Conservation (phyloP, 352 stramenopile genomes). For the Phytophthora idaei region DNA sequence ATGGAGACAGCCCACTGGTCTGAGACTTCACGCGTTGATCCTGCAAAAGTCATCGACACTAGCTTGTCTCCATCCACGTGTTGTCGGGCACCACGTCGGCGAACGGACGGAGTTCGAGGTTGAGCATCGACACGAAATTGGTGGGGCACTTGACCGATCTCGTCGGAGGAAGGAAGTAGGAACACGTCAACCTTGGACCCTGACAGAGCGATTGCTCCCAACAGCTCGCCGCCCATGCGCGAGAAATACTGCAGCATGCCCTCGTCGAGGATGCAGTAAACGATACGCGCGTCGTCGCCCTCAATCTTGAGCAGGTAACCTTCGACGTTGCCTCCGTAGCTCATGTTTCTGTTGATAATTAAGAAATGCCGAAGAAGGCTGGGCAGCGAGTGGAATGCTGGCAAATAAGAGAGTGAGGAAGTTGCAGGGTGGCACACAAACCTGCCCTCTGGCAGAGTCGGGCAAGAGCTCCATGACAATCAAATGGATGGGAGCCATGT, state of each 20-base stretch:
- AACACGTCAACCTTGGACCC: slow-evolving; percentile 80
- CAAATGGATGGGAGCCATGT: slow-evolving; percentile 31
- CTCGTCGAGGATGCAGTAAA: slow-evolving; percentile 89
- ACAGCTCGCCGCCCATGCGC: slow-evolving; percentile 63
- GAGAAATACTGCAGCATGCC: slow-evolving; percentile 84
- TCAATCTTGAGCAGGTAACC: slow-evolving; percentile 84
- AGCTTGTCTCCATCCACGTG: slow-evolving; percentile 30
- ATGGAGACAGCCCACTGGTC: slow-evolving; percentile 79
- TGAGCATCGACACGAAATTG: slow-evolving; percentile 75
- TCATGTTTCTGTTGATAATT: slow-evolving; percentile 26
- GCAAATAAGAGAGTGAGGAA: slow-evolving; percentile 27
- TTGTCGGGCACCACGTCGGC: slow-evolving; percentile 14
- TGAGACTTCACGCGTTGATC: slow-evolving; percentile 56
- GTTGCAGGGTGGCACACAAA: not conserved
- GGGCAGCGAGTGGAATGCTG: not conserved
- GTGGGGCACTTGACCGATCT: slow-evolving; percentile 46
- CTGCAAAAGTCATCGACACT: slow-evolving; percentile 54
- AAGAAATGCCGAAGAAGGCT: not conserved
- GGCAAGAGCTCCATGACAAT: slow-evolving; percentile 23
- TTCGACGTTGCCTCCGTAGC: slow-evolving; percentile 75
- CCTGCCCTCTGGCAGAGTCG: slow-evolving; percentile 12
- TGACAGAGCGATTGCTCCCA: slow-evolving; percentile 70
- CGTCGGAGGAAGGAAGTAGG: slow-evolving; percentile 51
- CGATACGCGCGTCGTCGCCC: slow-evolving; percentile 54
- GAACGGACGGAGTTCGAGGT: slow-evolving; percentile 29